phyloP scores from a whole-genome alignment of 2,329 filamentous ascomycete species.

The Didymella pinodella region DNA sequence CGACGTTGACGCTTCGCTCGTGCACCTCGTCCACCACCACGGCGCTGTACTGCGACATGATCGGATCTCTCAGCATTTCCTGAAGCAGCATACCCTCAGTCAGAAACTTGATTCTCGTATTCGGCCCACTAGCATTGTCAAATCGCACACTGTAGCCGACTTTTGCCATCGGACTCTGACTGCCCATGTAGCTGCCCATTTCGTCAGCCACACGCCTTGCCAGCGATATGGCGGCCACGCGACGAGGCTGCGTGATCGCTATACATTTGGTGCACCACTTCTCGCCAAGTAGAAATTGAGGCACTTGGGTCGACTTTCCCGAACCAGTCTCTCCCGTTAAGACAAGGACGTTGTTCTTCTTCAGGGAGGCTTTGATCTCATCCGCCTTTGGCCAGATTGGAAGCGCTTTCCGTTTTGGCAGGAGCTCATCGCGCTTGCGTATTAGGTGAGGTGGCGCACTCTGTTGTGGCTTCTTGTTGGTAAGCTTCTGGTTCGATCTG shows the following conservation, averaged over 20 bases:
- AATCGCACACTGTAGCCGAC: conserved; percentile 97
- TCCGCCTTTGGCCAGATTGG: conserved; percentile 81
- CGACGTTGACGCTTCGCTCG: conserved; percentile 93
- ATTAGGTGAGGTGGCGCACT: conserved; percentile 37
- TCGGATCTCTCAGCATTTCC: conserved; percentile 86
- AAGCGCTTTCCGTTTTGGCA: conserved; percentile 68
- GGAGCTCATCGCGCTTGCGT: conserved; percentile 58
- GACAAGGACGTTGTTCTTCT: conserved; percentile 75
- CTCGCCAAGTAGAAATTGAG: conserved; percentile 84
- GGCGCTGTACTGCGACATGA: conserved; percentile 84
- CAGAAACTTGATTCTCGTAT: conserved; percentile 89
- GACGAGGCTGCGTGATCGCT: conserved; percentile 91
- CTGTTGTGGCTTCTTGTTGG: conserved; percentile 9
- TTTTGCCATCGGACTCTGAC: conserved; percentile 64
- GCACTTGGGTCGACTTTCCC: conserved; percentile 95
- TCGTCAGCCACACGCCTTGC: conserved; percentile 89
- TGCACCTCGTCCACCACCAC: conserved; percentile 97
- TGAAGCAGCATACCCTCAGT: conserved; percentile 97
- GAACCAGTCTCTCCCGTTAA: conserved; percentile 94
- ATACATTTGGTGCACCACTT: conserved; percentile 82
- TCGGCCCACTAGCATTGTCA: conserved; percentile 82
- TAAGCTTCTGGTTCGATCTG: conserved; percentile 1
- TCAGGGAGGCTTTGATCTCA: conserved; percentile 71
- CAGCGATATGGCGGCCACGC: conserved; percentile 91
- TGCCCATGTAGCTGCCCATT: conserved; percentile 70